Percentiles rank a stretch among this genome's conserved stretches.
These are phyloP conservation scores for Fusarium sp. DNA, from an alignment of 2,329 filamentous ascomycete genomes.

Conservation along the genomic window DNA sequence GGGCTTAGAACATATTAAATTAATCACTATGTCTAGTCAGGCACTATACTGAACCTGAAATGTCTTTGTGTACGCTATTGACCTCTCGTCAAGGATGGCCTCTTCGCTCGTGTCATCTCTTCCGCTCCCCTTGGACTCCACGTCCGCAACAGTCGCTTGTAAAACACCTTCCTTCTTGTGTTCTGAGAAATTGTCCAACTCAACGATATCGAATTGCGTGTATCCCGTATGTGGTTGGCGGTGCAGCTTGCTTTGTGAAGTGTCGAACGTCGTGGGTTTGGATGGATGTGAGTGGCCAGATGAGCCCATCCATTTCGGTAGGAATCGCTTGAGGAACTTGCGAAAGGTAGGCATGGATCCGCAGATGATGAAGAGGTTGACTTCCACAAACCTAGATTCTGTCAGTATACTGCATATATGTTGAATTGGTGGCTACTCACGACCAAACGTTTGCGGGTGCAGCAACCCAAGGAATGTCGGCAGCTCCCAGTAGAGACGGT, in stretches of 20 bases:
- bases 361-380: constrained; percentile 54
- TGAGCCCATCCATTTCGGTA: constrained; percentile 72
- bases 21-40: background rate
- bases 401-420: background rate
- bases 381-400: constrained; percentile 47
- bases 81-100: constrained; percentile 7
- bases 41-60: constrained; percentile 2
- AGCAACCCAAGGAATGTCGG: constrained; percentile 46
- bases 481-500: constrained; percentile 29
- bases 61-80: constrained; percentile 22
- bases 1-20: background rate
- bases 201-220: constrained; percentile 11
- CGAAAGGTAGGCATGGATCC: constrained; percentile 42
- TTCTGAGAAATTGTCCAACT: constrained; percentile 8
- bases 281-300: constrained; percentile 63
- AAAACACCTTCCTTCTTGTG: background rate
- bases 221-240: constrained; percentile 28
- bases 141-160: background rate
- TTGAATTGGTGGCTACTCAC: constrained; percentile 20
- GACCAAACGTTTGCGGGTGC: constrained; percentile 43
- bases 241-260: constrained; percentile 7
- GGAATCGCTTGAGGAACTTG: constrained; percentile 69
- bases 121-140: background rate
- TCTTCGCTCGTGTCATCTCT: constrained; percentile 23
- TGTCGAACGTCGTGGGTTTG: background rate